Evolutionary conservation across 2,329 filamentous ascomycete genomes (phyloP).

Genomic region (Nothophoma quercina): DNA sequence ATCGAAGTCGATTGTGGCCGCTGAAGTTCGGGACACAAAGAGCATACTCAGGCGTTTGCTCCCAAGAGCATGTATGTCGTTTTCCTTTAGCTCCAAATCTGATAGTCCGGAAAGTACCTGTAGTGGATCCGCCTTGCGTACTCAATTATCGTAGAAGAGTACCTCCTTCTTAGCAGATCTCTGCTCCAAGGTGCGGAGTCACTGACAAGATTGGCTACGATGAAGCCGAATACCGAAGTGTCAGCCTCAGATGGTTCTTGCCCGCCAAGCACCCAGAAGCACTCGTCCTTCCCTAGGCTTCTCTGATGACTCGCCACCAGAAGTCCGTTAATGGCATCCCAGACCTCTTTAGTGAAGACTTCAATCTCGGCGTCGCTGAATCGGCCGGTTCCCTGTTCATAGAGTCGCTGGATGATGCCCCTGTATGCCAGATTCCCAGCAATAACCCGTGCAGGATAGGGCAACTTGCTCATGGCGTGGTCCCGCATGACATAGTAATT

Average conservation of each 20-base stretch:
- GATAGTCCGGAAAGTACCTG: constrained; percentile 66
- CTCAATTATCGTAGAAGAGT: constrained; percentile 61
- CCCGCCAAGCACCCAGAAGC: constrained; percentile 67
- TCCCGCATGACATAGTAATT: constrained; percentile 68
- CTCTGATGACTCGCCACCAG: constrained; percentile 51
- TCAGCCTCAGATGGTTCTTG: constrained; percentile 65
- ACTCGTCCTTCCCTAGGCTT: constrained; percentile 31
- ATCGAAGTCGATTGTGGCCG: neutral
- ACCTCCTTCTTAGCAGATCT: constrained; percentile 54
- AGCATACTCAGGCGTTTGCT: neutral
- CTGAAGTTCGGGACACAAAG: too few relatives aligned
- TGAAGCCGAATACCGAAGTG: constrained; percentile 64
- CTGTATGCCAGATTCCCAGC: constrained; percentile 62
- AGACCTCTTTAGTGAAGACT: constrained; percentile 59
- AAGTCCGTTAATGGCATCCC: constrained; percentile 60
- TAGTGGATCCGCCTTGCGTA: constrained; percentile 66
- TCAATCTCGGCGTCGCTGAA: constrained; percentile 60
- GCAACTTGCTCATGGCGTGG: constrained; percentile 57
- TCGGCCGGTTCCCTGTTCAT: constrained; percentile 65
- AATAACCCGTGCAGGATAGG: constrained; percentile 61
- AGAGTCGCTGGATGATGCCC: constrained; percentile 53
- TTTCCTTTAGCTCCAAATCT: constrained; percentile 42
- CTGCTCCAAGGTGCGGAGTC: constrained; percentile 60
- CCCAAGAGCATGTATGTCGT: neutral
- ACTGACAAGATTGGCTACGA: constrained; percentile 61